Evolutionary conservation across 2,329 filamentous ascomycete species (phyloP), one percentile per base, ranked within the genome.

Genomic region (Botryotinia globosa): DNA sequence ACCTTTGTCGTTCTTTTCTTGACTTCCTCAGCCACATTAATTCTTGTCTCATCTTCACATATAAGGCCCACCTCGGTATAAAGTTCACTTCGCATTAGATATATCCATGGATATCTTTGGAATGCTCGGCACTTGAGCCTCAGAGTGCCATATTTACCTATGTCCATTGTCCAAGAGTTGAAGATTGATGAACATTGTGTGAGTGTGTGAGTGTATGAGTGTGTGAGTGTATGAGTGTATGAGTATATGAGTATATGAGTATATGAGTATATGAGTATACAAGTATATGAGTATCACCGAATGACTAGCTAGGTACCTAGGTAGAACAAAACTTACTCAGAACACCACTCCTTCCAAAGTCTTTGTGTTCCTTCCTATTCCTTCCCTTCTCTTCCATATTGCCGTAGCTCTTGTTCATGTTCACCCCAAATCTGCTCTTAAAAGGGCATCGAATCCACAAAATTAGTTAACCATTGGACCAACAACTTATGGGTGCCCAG

Each of bases 1-100:
- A n/a, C 14, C 29, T 45, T 39, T 10, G 20, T 45, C 39, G 39
- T 39, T 39, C 32, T 29, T 54, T 54, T 39, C 34, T 67, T 39
- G 34, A 48, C 64, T 54, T 39, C 45, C 25, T 67, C 64, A 67
- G 64, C 64, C 64, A 67, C 64, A 67, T 39, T 4, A 2, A 16
- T 67, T 32, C 25, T 54, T 32, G 34, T 67, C 48, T 67, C 59
- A 62, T 62, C 37, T 39, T 39, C 34, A 25, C 25, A n/a, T 29
- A 56, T 29, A 29, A n/a, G 51, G 51, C 29, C 51, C 51, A 56
- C 48, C 25, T n/a, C 12, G 12, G 25, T 56, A 51, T 29, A 29
- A 14, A 29, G n/a, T 56, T 29, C n/a, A 56, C 51, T 5, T 56
- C n/a, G 51, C 51, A 5, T 29, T 29, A 29, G 51, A 16, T 56